Conservation (phyloP, 768 basidiomycete species). For the Agaricus sinodeliciosus region DNA sequence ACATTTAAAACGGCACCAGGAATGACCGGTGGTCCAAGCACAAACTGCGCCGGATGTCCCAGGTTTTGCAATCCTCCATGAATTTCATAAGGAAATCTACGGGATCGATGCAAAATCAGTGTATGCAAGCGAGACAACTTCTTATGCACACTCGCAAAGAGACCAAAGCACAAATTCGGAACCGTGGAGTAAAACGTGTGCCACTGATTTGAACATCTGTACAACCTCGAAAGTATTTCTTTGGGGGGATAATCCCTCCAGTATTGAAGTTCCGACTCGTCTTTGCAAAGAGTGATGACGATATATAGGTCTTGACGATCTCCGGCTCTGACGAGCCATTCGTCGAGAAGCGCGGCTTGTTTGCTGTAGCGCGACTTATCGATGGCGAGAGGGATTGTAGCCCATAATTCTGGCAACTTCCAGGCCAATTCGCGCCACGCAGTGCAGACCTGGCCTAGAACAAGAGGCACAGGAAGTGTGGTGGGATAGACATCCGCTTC, state of each 20-base stretch:
- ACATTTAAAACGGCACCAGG: neutral
- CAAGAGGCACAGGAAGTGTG: constrained; percentile 1
- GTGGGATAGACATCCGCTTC: constrained; percentile 6
- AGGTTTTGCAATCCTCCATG: constrained; percentile 1
- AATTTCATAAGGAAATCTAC: constrained; percentile 1
- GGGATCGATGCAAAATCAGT: constrained; percentile 2
- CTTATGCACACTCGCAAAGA: constrained; percentile 5
- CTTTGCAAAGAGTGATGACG: constrained; percentile 2
- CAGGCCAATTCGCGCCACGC: constrained; percentile 7
- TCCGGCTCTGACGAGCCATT: constrained; percentile 4
- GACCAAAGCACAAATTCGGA: constrained; percentile 7
- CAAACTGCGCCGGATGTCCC: neutral
- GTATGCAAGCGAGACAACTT: constrained; percentile 3
- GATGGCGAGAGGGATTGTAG: constrained; percentile 7
- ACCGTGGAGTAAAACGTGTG: constrained; percentile 9
- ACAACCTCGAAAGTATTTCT: constrained; percentile 1
- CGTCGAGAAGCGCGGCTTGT: constrained; percentile 2
- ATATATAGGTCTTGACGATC: constrained; percentile 3
- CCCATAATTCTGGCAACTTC: constrained; percentile 3
- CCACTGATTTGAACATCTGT: constrained; percentile 5
- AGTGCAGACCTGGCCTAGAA: constrained; percentile 6
- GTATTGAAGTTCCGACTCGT: constrained; percentile 2
- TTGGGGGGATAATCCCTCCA: constrained; percentile 7
- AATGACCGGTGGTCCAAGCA: no score
- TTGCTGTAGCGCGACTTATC: neutral